These are phyloP conservation scores for Aureobasidium uvarum DNA, from an alignment of 2,329 filamentous ascomycete genomes.

Conservation along the genomic window DNA sequence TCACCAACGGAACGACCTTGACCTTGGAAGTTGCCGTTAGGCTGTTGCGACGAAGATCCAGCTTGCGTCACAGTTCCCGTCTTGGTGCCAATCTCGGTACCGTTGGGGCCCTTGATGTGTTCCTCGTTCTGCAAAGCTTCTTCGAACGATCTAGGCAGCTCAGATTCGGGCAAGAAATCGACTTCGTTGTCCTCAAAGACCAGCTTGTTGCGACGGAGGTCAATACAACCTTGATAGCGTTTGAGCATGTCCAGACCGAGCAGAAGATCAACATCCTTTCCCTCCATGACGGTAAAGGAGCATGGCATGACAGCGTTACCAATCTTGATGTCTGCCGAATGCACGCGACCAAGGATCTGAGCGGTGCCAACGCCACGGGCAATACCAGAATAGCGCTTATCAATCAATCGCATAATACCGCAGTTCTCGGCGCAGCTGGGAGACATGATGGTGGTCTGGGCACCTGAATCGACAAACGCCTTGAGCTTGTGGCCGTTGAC, in stretches of 20 bases:
- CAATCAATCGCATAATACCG: conserved; percentile 93
- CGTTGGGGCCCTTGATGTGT: conserved; percentile 77
- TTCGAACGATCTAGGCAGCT: conserved; percentile 82
- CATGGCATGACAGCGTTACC: conserved; percentile 83
- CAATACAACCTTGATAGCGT: conserved; percentile 88
- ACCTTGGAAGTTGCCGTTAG: conserved; percentile 35
- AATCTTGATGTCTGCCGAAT: conserved; percentile 92
- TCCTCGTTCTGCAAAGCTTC: conserved; percentile 68
- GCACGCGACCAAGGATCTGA: conserved; percentile 89
- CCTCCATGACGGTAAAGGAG: conserved; percentile 99
- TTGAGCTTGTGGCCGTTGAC: conserved; percentile 93
- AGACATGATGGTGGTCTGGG: conserved; percentile 98
- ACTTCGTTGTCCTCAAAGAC: conserved; percentile 87
- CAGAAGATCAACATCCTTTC: conserved; percentile 90
- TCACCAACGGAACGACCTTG: conserved; percentile 37
- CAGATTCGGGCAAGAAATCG: conserved; percentile 84
- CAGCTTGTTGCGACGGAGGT: conserved; percentile 78
- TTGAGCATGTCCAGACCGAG: conserved; percentile 97
- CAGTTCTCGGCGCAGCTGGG: conserved; percentile 86
- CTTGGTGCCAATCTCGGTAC: conserved; percentile 81
- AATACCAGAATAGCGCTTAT: conserved; percentile 86
- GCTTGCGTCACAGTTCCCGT: conserved; percentile 71
- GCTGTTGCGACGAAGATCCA: conserved; percentile 34
- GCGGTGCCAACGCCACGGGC: conserved; percentile 93
- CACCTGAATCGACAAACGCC: conserved; percentile 94